phyloP scores from a whole-genome alignment of 192 early-diverging fungal species.

The Backusella mclennaniae region DNA sequence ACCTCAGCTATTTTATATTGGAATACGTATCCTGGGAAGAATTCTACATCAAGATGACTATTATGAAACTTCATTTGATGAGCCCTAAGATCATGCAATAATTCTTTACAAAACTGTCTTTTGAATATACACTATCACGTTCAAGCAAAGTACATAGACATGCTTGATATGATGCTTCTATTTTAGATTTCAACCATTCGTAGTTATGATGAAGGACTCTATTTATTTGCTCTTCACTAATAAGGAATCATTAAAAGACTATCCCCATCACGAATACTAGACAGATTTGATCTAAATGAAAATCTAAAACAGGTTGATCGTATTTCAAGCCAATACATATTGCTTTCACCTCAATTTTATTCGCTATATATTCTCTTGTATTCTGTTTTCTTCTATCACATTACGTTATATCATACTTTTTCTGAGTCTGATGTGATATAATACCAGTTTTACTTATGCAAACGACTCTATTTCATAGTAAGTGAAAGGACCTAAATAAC shows the following conservation, averaged over 20 bases:
- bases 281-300: neutral
- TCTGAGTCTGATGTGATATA: neutral
- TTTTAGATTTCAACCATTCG: neutral
- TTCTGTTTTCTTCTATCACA: neutral
- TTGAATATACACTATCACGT: neutral
- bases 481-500: neutral
- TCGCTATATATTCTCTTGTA: neutral
- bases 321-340: neutral
- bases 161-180: neutral
- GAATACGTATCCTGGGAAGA: constrained; percentile 1
- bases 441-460: neutral
- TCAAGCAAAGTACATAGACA: neutral
- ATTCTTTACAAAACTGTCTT: neutral
- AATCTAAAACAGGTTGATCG: neutral
- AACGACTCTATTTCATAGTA: neutral
- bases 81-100: neutral
- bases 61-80: neutral
- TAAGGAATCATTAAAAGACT: neutral
- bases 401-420: neutral
- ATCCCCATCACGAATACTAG: neutral
- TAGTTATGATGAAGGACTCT: neutral
- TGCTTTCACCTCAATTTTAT: neutral
- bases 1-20: neutral
- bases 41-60: neutral
- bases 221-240: neutral